Base-by-base conservation (phyloP, 805 yeast genomes). In the Yarrowia porcina region DNA sequence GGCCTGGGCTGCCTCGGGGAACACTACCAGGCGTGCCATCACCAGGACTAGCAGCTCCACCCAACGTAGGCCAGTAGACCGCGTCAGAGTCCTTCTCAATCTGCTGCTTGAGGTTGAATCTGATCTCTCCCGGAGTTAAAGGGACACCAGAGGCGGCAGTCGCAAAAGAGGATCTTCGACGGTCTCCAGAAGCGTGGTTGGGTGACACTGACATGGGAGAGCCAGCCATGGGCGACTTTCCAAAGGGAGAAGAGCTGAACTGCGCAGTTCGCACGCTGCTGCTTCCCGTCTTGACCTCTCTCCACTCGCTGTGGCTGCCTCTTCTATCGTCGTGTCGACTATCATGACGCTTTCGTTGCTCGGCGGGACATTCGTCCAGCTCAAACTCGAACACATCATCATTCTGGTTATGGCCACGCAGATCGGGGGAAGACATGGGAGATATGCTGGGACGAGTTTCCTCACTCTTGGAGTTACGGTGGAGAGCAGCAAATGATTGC, bases 351-450 rank as follows among this genome's bases (percentile, higher is more conserved):
- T 30, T 30, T 23, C 45, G 63, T 10, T 30, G 32, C 27, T 57
- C 25, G 0, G 39, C 63, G 13, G 39, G 54, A 21, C 41, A 35
- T 44, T 64, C 66, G 33, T 65, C 65, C 15, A 52, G 41, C 41
- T 60, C 64, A 11, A 59, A 39, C 15, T 64, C 65, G 33, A 63
- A 61, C 27, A 63, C 56, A 10, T 57, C 65, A 9, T 49, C 65
- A 7, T 30, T 49, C 28, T 38, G 30, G 15, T 25, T 21, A 9
- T 42, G 59, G 2, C 41, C 59, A 4, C 52, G 39, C 20, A 35
- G n/a, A 17, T 27, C 45, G 7, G 59, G 44, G 3, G 63, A 45
- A 4, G 44, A 35, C 33, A 35, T 35, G 44, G 59, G 50, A 2
- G 52, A 25, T 13, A 57, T 54, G 38, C 61, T 32, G 21, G 39